Evolutionary conservation across 257 asterid species (phyloP), one percentile per base, ranked within the genome.

Genomic region (Perilla frutescens): DNA sequence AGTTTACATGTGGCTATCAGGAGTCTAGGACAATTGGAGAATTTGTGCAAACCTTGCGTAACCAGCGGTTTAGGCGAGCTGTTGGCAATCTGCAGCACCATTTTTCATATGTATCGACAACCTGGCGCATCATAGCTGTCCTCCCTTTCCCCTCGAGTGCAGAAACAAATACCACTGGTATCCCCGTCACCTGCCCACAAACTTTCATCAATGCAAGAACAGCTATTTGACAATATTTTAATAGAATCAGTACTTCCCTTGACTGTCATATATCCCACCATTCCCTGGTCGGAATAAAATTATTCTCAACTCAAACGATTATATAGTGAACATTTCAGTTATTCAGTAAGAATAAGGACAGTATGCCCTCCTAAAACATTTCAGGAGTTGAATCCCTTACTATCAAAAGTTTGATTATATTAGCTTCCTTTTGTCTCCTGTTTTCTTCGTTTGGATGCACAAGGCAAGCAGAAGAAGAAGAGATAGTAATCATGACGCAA

Each of bases 141-240:
- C 89, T 85, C 9, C 97, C 96, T 76, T 66, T 82, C 44, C 93
- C 99, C 85, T 94, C 97, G 0, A 94, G 87, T 44, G 97, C 99
- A 43, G 98, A 94, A 76, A 89, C 92, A 76, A 94, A 94, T 36
- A 94, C 90, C 65, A 94, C 97, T 2, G 97, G 99, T 77, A 94
- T 84, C 40, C 99, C 97, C 0, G 87, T 80, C 76, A 89, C 96
- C 97, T 91, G 88, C 75, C 68, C 55, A 65, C 41, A 26, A 69
- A 77, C 40, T 56, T 56, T 54, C 62, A 29, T 77, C 60, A 77
- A 57, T 41, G 56, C 48, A 55, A 62, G 29, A 56, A 54, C 32
- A 37, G 70, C 40, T 57, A 32, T 50, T 34, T 34, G 68, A 68
- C 26, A 3, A 34, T 60, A 59, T 6, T 62, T 51, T 31, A 9